Evolutionary conservation across 1,284 basidiomycete species (phyloP).

Genomic region (Cystobasidium pallidum): DNA sequence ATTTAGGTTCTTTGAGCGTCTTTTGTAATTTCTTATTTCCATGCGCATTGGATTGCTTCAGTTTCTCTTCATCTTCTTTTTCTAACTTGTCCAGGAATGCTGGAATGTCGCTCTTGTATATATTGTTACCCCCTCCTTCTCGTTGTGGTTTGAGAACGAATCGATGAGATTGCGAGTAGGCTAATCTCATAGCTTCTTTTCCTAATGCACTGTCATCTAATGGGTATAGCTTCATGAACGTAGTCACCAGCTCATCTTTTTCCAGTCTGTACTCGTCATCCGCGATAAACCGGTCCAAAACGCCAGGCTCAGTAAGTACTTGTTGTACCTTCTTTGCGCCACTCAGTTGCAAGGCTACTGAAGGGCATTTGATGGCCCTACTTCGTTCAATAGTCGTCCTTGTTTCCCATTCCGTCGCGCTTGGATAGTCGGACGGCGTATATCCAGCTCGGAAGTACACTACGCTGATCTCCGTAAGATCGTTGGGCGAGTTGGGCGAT

Average conservation of each 20-base stretch:
- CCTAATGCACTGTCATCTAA: constrained; percentile 58
- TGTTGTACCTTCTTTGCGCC: constrained; percentile 97
- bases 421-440: constrained; percentile 74
- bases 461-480: constrained; percentile 69
- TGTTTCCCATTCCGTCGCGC: constrained; percentile 66
- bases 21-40: constrained; percentile 23
- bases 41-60: constrained; percentile 30
- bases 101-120: constrained; percentile 84
- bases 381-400: constrained; percentile 77
- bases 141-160: constrained; percentile 94
- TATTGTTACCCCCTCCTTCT: constrained; percentile 96
- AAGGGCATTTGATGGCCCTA: constrained; percentile 88
- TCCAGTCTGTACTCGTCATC: constrained; percentile 59
- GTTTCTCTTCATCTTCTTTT: constrained; percentile 60
- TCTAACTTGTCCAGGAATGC: constrained; percentile 69
- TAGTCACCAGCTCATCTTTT: constrained; percentile 64
- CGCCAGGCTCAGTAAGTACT: constrained; percentile 72
- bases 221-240: constrained; percentile 74
- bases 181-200: constrained; percentile 62
- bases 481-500: constrained; percentile 17
- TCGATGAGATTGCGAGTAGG: constrained; percentile 61
- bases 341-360: constrained; percentile 85
- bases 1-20: constrained; percentile 44
- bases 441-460: constrained; percentile 90
- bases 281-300: constrained; percentile 69